Evolutionary conservation across 768 basidiomycete species (phyloP), one percentile per base, ranked within the genome.

Genomic region (Suillus luteus): DNA sequence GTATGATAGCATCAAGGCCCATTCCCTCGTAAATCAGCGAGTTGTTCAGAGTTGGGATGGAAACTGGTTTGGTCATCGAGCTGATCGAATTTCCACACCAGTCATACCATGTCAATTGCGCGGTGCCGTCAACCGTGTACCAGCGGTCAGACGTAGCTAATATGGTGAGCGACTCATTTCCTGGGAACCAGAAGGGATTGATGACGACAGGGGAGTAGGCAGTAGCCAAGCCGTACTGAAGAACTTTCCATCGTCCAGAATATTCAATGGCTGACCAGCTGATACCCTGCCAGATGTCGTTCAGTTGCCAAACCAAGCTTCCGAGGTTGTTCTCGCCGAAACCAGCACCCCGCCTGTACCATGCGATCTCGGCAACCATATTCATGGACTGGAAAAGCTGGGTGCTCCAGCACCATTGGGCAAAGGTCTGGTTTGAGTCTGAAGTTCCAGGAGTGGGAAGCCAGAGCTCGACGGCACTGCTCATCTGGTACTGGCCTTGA

Each of bases 371-470:
- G n/a, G 84, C 78, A n/a, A 81, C 77, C 77, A 86, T 85, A 52
- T 82, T 81, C 79, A 86, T 80, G 22, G 82, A 76, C 66, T 86
- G 86, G 81, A 86, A 86, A 22, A 86, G 66, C 66, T 86, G 86
- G 3, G 85, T 86, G 71, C 83, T 85, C 77, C 80, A 87, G 72
- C 83, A 86, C 85, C 85, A 86, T 68, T 86, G 84, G 0, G 85
- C 82, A 70, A 87, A 86, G 0, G 85, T 86, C 67, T 84, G 81
- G 64, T 87, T 85, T 22, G 79, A 62, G 67, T 84, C 77, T 19
- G 78, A 64, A 1, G 81, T 83, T 15, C 71, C 72, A 3, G 85
- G 85, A 0, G 80, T 82, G 1, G 85, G 85, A 15, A 86, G 79
- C 84, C 85, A 86, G n/a, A 77, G 66, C 63, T 84, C 77, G 46